Base-by-base conservation (phyloP, 169 alveolate genomes). In the Cryptosporidium meleagridis region DNA sequence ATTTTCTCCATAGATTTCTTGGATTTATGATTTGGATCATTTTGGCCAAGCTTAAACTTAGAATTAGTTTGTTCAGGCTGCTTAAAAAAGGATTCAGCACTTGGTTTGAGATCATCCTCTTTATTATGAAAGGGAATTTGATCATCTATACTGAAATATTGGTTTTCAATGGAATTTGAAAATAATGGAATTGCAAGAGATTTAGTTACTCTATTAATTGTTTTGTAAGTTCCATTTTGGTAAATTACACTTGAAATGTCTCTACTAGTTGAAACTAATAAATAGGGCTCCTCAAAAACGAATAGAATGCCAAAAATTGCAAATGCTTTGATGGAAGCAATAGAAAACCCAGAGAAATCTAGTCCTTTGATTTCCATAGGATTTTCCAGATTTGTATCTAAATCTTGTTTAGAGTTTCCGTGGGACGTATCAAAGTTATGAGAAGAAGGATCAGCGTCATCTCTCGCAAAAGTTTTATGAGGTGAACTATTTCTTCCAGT, bases 151-250 rank as follows among this genome's bases (percentile, higher is more conserved):
- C 45, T 59, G n/a, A 53, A 26, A 29, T 55, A 58, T 58, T 73
- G 69, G 59, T 29, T 62, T 35, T 73, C 86, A 3, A 73, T 52
- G 4, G 86, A 59, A 18, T 59, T 53, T 3, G 89, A 80, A 23
- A 80, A 26, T 31, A 80, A 31, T 6, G 89, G 89, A 8, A 80
- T 35, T 8, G 89, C 89, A 23, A 65, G 18, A 12, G 80, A 61
- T 48, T 80, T 80, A 14, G 89, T 80, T 12, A 80, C 89, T 44
- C 75, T 59, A 39, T 80, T 80, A 41, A 80, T 65, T 5, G 80
- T 62, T 39, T 80, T 80, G 68, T 80, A 80, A 3, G 51, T 21
- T 0, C 69, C 89, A 65, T 62, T 62, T 45, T 80, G 89, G 68
- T 80, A 80, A 7, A 80, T 80, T 6, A 80, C 68, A 41, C 80